Conservation (phyloP, 2,329 filamentous ascomycete species). For the Diaporthe amygdali region DNA sequence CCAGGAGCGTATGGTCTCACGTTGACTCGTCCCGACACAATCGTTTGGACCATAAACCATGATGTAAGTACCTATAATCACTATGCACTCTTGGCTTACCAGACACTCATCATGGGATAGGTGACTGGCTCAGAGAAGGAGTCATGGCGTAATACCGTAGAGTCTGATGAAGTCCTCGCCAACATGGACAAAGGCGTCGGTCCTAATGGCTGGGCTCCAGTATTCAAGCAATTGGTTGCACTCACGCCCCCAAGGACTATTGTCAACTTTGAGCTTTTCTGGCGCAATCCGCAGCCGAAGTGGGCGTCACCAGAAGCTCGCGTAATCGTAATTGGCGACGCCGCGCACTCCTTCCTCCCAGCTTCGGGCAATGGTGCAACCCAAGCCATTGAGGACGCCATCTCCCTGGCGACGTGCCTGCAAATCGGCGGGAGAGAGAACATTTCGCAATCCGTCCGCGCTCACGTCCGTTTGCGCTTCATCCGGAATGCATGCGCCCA, state of each 20-base stretch:
- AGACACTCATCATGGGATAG: neutral
- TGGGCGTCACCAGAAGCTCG: slow-evolving; percentile 38
- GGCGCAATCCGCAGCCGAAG: slow-evolving; percentile 26
- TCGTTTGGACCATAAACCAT: neutral
- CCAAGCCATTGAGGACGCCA: slow-evolving; percentile 44
- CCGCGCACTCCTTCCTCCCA: slow-evolving; percentile 43
- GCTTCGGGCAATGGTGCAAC: slow-evolving; percentile 43
- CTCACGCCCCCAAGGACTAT: neutral
- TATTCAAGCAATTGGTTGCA: neutral
- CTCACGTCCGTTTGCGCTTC: neutral
- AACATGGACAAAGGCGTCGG: slow-evolving; percentile 35
- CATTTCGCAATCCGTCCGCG: neutral
- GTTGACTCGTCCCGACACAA: neutral
- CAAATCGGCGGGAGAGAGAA: slow-evolving; percentile 27
- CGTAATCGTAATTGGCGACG: slow-evolving; percentile 42
- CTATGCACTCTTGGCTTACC: rapidly evolving
- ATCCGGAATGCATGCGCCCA: neutral
- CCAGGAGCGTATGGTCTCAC: neutral
- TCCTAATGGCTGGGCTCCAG: neutral
- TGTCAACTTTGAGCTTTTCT: neutral
- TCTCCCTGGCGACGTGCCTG: slow-evolving; percentile 39
- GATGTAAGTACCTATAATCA: neutral
- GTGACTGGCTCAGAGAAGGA: neutral
- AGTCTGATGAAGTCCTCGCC: neutral
- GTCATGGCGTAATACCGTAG: neutral